phyloP scores from a whole-genome alignment of 805 yeast genomes.

The Sungouiozyma intestinalis region DNA sequence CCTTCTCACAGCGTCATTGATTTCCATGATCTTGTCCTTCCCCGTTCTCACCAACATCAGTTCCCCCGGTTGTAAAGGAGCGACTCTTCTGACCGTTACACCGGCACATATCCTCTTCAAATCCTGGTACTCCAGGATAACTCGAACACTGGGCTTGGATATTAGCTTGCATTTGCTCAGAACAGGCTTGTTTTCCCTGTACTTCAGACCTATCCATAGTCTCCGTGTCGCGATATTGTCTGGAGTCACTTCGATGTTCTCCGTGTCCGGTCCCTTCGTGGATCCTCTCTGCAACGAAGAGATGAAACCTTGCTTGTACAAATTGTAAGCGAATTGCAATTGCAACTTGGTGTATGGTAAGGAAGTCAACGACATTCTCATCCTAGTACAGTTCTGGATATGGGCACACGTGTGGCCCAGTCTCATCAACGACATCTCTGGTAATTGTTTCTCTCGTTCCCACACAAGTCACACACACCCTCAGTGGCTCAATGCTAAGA shows the following conservation, averaged over 20 bases:
- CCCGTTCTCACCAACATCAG: constrained; percentile 53
- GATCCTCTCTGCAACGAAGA: constrained; percentile 81
- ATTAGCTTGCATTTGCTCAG: constrained; percentile 60
- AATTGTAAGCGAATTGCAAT: constrained; percentile 69
- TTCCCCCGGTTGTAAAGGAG: constrained; percentile 85
- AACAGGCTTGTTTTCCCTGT: constrained; percentile 71
- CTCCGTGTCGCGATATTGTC: constrained; percentile 80
- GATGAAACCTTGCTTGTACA: constrained; percentile 85
- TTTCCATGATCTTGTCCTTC: constrained; percentile 50
- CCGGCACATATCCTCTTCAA: constrained; percentile 70
- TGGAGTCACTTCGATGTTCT: constrained; percentile 68
- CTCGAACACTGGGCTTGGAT: constrained; percentile 76
- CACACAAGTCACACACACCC: too few species aligned
- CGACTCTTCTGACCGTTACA: constrained; percentile 56
- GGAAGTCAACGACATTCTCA: constrained; percentile 60
- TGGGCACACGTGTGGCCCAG: constrained; percentile 82
- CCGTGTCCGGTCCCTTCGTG: constrained; percentile 68
- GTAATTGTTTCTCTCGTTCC: too few species aligned
- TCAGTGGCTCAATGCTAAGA: too few species aligned
- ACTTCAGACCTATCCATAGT: constrained; percentile 87
- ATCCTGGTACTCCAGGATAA: constrained; percentile 52
- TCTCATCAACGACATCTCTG: constrained; percentile 72
- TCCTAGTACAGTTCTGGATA: constrained; percentile 76
- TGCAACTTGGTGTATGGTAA: constrained; percentile 79
- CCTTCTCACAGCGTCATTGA: constrained; percentile 77